A percentile compares a stretch with the other conserved stretches of the same genome.
phyloP scores from a whole-genome alignment of 2,329 filamentous ascomycete species.

The Colletotrichum cuscutae region DNA sequence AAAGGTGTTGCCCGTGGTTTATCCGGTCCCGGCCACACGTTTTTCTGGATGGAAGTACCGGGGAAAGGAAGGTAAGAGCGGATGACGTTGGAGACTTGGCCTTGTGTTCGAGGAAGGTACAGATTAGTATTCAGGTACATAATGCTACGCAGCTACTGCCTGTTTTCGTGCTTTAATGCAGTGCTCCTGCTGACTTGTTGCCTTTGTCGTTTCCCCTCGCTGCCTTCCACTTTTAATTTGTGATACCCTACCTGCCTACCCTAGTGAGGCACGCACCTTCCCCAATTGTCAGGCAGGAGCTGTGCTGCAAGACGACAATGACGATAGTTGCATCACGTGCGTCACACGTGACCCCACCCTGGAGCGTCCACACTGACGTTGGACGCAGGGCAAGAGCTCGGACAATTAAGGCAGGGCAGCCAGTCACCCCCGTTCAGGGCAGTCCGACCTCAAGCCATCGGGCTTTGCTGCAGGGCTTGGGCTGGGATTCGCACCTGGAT shows the following conservation, averaged over 20 bases:
- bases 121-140: no score
- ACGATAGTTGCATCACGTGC: constrained; percentile 25
- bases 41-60: constrained; percentile 19
- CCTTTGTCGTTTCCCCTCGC: not conserved
- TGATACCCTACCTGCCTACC: not conserved
- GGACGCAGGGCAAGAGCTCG: not conserved
- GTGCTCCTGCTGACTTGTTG: not conserved
- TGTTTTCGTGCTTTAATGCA: not conserved
- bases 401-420: not conserved
- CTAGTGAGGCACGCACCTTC: not conserved
- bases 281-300: not conserved
- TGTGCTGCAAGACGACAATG: not conserved
- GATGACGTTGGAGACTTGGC: constrained; percentile 26
- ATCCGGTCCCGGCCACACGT: constrained; percentile 31
- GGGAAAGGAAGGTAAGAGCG: constrained; percentile 4
- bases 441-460: not conserved
- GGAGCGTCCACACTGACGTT: constrained; percentile 16
- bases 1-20: constrained; percentile 21
- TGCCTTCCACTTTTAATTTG: not conserved
- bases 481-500: constrained; percentile 21
- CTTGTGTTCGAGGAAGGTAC: not conserved
- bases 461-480: constrained; percentile 24
- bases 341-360: constrained; percentile 27
- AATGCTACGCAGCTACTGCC: not conserved
- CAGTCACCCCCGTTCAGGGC: not conserved